Percentiles rank a stretch among this genome's conserved stretches.
Evolutionary conservation across 176 grass and related monocot genomes (phyloP).

Genomic region (Microstegium vimineum): DNA sequence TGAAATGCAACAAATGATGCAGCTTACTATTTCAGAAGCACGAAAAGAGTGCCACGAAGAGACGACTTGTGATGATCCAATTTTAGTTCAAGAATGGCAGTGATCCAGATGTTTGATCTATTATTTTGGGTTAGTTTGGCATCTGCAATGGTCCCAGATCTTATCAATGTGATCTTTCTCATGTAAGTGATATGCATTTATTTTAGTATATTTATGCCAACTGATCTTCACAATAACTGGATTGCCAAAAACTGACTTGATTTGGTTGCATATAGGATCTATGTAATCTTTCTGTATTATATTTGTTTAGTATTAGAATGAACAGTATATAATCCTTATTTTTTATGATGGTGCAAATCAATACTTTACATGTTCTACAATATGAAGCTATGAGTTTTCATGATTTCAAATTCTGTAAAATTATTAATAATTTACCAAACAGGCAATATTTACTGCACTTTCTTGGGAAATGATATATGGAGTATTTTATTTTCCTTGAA

Average conservation of each 20-base stretch:
- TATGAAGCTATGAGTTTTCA: neutral
- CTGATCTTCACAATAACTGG: neutral
- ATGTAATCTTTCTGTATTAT: neutral
- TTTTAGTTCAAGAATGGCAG: neutral
- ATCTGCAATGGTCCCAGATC: neutral
- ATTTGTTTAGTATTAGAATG: neutral
- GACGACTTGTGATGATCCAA: neutral
- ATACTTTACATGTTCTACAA: neutral
- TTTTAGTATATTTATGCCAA: neutral
- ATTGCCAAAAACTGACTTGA: neutral
- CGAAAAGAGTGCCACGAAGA: neutral
- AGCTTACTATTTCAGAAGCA: slow-evolving; percentile 13
- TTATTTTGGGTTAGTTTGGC: neutral
- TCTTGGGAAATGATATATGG: neutral
- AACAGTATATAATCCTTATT: neutral
- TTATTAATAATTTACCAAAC: neutral
- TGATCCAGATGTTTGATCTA: neutral
- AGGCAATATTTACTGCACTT: neutral
- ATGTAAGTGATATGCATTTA: neutral
- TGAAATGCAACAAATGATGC: slow-evolving; percentile 48
- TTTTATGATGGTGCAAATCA: neutral
- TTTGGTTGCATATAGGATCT: neutral
- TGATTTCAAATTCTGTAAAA: neutral
- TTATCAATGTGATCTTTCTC: neutral
- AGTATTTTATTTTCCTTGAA: neutral